These are phyloP conservation scores for Nicotiana tomentosiformis DNA, from an alignment of 257 asterid genomes.

Conservation along the genomic window DNA sequence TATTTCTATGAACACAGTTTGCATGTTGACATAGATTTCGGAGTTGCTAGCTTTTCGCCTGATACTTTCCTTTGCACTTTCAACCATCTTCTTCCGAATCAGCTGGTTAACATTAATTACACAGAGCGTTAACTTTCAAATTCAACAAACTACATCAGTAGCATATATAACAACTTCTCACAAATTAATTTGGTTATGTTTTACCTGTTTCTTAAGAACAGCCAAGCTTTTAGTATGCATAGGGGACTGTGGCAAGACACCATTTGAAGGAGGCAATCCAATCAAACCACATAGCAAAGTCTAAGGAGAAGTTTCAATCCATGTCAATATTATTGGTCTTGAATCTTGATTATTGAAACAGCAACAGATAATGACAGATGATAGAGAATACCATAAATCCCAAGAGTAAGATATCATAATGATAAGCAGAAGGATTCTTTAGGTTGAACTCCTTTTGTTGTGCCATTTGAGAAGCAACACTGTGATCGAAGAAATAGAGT, in stretches of 20 bases:
- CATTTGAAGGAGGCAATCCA: background rate
- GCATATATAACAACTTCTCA: background rate
- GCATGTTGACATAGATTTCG: constrained; percentile 54
- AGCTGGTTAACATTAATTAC: constrained; percentile 19
- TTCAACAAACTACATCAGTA: background rate
- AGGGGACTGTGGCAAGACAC: constrained; percentile 9
- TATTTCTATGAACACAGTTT: constrained; percentile 40
- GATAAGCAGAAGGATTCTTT: constrained; percentile 6
- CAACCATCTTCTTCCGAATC: constrained; percentile 42
- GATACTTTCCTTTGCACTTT: constrained; percentile 39
- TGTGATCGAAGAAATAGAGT: constrained; percentile 8
- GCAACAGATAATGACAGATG: background rate
- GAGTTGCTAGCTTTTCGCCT: constrained; percentile 33
- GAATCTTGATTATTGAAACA: background rate
- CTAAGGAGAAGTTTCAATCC: background rate
- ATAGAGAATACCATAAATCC: constrained; percentile 1
- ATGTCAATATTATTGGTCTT: background rate
- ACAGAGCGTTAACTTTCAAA: background rate
- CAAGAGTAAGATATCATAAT: background rate
- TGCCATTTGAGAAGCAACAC: constrained; percentile 9
- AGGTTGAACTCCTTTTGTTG: constrained; percentile 8
- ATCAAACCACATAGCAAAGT: constrained; percentile 1
- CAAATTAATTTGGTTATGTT: background rate
- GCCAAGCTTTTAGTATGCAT: constrained; percentile 6
- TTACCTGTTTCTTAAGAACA: constrained; percentile 7